phyloP scores from a whole-genome alignment of 2,329 filamentous ascomycete genomes.

The Beauveria sp. region DNA sequence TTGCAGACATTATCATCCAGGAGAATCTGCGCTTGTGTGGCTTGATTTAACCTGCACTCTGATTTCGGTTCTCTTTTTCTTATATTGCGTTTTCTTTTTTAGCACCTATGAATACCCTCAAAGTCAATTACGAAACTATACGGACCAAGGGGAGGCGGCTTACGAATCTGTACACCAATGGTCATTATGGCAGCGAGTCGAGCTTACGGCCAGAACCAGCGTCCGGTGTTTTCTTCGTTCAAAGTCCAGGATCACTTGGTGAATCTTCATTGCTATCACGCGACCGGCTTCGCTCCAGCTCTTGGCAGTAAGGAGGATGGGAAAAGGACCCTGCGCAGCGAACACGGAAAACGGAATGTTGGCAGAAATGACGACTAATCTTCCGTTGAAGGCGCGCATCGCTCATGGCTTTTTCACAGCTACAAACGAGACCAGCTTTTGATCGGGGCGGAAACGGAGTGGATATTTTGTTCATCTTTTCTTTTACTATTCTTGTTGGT shows the following conservation, averaged over 20 bases:
- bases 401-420: neutral
- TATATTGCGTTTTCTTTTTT: constrained; percentile 20
- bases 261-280: neutral
- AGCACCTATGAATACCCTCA: constrained; percentile 17
- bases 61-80: constrained; percentile 17
- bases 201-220: neutral
- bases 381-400: neutral
- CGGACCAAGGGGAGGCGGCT: constrained; percentile 12
- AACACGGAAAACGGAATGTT: neutral
- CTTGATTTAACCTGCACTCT: constrained; percentile 64
- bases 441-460: constrained; percentile 1
- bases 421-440: neutral
- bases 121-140: constrained; percentile 13
- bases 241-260: neutral
- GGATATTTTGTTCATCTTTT: constrained; percentile 5
- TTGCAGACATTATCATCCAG: constrained; percentile 95
- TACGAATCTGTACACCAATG: constrained; percentile 7
- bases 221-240: constrained; percentile 1
- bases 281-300: constrained; percentile 5
- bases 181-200: neutral
- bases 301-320: neutral
- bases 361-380: neutral
- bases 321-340: neutral
- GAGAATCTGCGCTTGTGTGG: constrained; percentile 96
- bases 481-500: constrained; percentile 7